These are phyloP conservation scores for Medicago arabica DNA, from an alignment of 306 rosid genomes.

Conservation along the genomic window DNA sequence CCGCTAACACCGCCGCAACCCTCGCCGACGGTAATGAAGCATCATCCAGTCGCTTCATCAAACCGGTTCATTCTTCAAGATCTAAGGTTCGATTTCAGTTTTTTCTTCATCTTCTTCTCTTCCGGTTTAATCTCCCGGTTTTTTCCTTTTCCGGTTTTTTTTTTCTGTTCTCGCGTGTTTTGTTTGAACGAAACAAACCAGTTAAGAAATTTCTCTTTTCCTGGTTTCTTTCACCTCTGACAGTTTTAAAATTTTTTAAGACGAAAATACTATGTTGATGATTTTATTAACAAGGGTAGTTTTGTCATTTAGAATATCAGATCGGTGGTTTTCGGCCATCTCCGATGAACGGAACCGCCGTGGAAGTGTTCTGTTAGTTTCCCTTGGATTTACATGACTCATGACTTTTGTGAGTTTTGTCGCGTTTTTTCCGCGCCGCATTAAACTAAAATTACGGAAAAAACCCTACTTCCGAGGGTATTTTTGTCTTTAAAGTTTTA, in stretches of 20 bases:
- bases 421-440: conserved; percentile 25
- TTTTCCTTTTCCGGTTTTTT: background rate
- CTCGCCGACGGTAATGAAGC: conserved; percentile 52
- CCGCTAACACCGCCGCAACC: background rate
- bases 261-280: no score
- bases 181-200: conserved; percentile 25
- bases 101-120: background rate
- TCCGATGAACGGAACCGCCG: conserved; percentile 30
- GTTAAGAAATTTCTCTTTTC: conserved; percentile 31
- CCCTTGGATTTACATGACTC: background rate
- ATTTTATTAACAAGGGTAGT: conserved; percentile 25
- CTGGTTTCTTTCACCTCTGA: conserved; percentile 15
- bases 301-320: conserved; percentile 21
- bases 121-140: background rate
- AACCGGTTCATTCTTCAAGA: conserved; percentile 49
- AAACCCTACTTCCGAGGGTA: background rate
- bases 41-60: conserved; percentile 47
- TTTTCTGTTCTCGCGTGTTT: background rate
- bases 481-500: background rate
- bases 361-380: background rate
- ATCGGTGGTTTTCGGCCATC: conserved; percentile 34
- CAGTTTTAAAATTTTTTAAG: background rate
- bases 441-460: background rate
- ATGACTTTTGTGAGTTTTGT: background rate
- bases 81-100: conserved; percentile 61